Evolutionary conservation across 331 rosid genomes (phyloP).

Genomic region (Acacia concinna): DNA sequence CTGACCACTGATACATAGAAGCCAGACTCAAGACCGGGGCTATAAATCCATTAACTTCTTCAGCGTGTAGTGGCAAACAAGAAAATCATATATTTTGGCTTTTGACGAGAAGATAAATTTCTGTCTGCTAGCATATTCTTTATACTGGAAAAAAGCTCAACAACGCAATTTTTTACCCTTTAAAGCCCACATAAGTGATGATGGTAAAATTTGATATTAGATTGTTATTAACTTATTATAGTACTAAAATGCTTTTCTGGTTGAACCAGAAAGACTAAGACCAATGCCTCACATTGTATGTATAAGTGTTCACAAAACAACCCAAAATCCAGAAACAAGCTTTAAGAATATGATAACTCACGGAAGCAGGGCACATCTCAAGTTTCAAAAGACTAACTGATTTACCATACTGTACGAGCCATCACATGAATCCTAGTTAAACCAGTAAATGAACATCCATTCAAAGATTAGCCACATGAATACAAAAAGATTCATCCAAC

Average conservation of each 20-base stretch:
- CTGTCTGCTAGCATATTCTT: not conserved
- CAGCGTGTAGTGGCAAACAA: not conserved
- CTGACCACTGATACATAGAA: not conserved
- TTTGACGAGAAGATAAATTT: not conserved
- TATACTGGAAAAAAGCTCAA: not conserved
- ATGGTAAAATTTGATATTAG: not conserved
- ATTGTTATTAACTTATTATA: not conserved
- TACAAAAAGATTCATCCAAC: not conserved
- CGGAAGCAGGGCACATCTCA: not conserved
- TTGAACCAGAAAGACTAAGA: not conserved
- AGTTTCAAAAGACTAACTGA: not conserved
- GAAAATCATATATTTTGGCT: not conserved
- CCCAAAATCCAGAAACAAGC: conserved; percentile 16
- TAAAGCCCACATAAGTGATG: not conserved
- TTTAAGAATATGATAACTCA: not conserved
- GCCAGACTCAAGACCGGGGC: not conserved
- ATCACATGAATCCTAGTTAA: not conserved
- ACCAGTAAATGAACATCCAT: not conserved
- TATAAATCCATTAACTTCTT: not conserved
- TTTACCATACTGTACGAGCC: not conserved
- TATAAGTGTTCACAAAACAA: not conserved
- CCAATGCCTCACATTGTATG: not conserved
- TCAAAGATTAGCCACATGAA: not conserved
- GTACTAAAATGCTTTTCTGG: not conserved
- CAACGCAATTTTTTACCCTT: not conserved